Conservation (phyloP, 768 basidiomycete species). For the Boletus subcaerulescens region DNA sequence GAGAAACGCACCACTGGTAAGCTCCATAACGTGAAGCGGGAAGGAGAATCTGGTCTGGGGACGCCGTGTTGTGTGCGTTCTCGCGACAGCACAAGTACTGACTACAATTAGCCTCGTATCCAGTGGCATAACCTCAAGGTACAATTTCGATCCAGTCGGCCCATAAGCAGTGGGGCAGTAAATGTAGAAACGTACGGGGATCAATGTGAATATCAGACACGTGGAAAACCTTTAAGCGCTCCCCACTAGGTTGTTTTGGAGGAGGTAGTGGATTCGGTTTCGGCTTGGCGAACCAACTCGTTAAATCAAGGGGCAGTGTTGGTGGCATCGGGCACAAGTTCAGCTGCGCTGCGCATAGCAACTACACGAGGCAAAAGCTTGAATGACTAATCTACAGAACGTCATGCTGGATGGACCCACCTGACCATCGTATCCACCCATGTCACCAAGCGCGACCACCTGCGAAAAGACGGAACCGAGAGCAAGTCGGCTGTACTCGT, state of each 20-base stretch:
- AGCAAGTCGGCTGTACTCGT: constrained; percentile 33
- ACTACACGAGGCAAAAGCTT: not conserved
- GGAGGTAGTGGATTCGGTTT: constrained; percentile 46
- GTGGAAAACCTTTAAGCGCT: constrained; percentile 48
- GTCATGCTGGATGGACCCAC: constrained; percentile 17
- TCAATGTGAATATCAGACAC: constrained; percentile 51
- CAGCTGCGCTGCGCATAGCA: constrained; percentile 39
- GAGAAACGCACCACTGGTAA: constrained; percentile 9
- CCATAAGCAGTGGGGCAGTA: too few species aligned
- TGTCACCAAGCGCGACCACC: constrained; percentile 44
- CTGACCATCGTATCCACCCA: constrained; percentile 50
- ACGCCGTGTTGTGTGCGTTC: constrained; percentile 44
- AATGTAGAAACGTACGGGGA: constrained; percentile 36
- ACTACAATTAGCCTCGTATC: constrained; percentile 68
- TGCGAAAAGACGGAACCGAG: constrained; percentile 46
- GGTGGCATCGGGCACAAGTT: constrained; percentile 38
- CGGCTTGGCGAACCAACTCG: constrained; percentile 49
- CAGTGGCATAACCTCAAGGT: constrained; percentile 58
- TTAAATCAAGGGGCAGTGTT: constrained; percentile 42
- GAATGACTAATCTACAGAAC: not conserved
- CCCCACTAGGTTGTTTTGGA: constrained; percentile 40
- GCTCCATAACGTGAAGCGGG: constrained; percentile 66
- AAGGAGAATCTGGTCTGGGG: constrained; percentile 44
- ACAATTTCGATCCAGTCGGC: not conserved
- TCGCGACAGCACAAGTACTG: constrained; percentile 60